Percentiles rank a stretch among this genome's conserved stretches.
phyloP scores from a whole-genome alignment of 495 filamentous ascomycete genomes.

The Penicillium coprophilum region DNA sequence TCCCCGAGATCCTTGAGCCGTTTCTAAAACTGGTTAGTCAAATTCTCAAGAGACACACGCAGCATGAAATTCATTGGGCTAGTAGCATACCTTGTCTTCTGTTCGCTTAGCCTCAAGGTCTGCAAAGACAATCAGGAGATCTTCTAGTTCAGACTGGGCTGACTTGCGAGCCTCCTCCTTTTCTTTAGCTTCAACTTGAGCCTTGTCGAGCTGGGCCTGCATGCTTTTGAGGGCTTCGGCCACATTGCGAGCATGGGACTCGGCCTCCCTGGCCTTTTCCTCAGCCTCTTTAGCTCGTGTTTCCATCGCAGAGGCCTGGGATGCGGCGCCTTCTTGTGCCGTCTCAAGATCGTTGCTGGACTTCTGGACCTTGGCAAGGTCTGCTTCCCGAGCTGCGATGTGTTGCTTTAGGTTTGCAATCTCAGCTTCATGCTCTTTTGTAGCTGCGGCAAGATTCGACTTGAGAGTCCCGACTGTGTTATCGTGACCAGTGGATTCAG shows the following conservation, averaged over 20 bases:
- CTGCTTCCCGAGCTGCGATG: slow-evolving; percentile 53
- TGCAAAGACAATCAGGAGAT: slow-evolving; percentile 83
- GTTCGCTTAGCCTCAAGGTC: slow-evolving; percentile 83
- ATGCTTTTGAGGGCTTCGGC: slow-evolving; percentile 23
- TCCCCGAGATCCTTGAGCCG: slow-evolving; percentile 71
- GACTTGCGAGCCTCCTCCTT: slow-evolving; percentile 66
- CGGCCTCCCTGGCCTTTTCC: slow-evolving; percentile 43
- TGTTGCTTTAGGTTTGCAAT: slow-evolving; percentile 57
- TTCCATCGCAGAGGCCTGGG: slow-evolving; percentile 50
- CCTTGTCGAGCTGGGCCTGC: slow-evolving; percentile 29
- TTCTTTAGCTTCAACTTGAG: slow-evolving; percentile 34
- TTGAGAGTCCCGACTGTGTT: slow-evolving; percentile 55
- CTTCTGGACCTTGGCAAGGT: slow-evolving; percentile 57
- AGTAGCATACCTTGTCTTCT: slow-evolving; percentile 69
- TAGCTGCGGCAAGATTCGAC: slow-evolving; percentile 56
- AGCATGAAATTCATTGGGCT: neutral
- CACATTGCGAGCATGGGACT: slow-evolving; percentile 37
- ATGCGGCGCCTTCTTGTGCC: slow-evolving; percentile 53
- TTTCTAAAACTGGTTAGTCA: slow-evolving; percentile 51
- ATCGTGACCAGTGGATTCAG: slow-evolving; percentile 57
- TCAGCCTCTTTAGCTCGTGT: slow-evolving; percentile 48
- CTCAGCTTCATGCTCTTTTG: slow-evolving; percentile 57
- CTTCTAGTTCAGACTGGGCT: slow-evolving; percentile 73
- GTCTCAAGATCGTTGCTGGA: slow-evolving; percentile 56
- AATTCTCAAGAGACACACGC: neutral